These are phyloP conservation scores for Hanseniaspora singularis DNA, from an alignment of 805 yeast species.

Conservation along the genomic window DNA sequence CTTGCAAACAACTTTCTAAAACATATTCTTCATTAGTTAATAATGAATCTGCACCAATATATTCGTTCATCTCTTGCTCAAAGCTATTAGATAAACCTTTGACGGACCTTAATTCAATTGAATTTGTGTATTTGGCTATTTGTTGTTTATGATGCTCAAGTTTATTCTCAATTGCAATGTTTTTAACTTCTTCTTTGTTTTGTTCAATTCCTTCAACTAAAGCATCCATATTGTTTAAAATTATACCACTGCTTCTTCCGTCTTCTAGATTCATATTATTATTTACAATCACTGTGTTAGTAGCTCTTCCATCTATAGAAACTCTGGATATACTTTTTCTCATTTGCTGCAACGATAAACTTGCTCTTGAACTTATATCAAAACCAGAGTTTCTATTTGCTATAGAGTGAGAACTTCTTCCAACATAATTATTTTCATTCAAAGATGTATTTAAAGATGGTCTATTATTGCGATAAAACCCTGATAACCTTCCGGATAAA, in stretches of 20 bases:
- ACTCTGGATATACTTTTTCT: slow-evolving; percentile 24
- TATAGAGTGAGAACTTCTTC: slow-evolving; percentile 27
- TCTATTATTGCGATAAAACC: neutral
- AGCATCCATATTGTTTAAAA: slow-evolving; percentile 35
- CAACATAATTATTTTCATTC: slow-evolving; percentile 18
- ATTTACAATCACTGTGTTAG: slow-evolving; percentile 15
- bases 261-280: neutral
- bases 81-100: neutral
- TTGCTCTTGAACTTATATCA: slow-evolving; percentile 22
- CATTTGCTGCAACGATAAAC: slow-evolving; percentile 26
- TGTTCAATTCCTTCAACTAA: slow-evolving; percentile 33
- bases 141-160: slow-evolving; percentile 52
- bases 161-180: slow-evolving; percentile 41
- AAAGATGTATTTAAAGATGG: slow-evolving; percentile 11
- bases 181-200: slow-evolving; percentile 42
- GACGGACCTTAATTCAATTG: neutral
- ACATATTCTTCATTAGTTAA: slow-evolving; percentile 63
- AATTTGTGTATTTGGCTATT: slow-evolving; percentile 39
- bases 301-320: slow-evolving; percentile 9
- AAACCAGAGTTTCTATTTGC: slow-evolving; percentile 25
- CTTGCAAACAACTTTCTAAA: slow-evolving; percentile 73
- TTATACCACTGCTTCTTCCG: neutral
- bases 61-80: slow-evolving; percentile 22
- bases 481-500: slow-evolving; percentile 1
- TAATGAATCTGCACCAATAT: slow-evolving; percentile 44